A percentile compares a stretch with the other conserved stretches of the same genome.
Evolutionary conservation across 1,284 basidiomycete species (phyloP).

Genomic region (Sanghuangporus sanghuang): DNA sequence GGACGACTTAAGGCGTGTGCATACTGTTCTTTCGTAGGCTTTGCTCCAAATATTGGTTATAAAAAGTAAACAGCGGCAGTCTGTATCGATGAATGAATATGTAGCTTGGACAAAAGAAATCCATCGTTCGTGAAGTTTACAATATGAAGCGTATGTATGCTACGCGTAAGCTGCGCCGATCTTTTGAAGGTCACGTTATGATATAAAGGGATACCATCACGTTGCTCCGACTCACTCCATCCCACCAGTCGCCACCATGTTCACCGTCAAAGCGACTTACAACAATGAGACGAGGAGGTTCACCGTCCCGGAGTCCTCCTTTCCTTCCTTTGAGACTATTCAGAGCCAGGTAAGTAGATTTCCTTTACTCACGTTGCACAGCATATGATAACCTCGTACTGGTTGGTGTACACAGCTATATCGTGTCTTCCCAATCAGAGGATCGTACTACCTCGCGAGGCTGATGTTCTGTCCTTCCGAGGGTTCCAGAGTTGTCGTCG

Average conservation of each 20-base stretch:
- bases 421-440: slow-evolving; percentile 60
- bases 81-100: not conserved
- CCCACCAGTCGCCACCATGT: slow-evolving; percentile 35
- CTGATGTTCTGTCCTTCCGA: slow-evolving; percentile 53
- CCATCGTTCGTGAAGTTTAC: not conserved
- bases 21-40: not conserved
- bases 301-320: slow-evolving; percentile 34
- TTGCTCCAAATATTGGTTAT: not conserved
- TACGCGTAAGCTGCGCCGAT: not conserved
- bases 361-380: slow-evolving; percentile 7
- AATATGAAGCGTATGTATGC: not conserved
- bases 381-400: slow-evolving; percentile 17
- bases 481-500: slow-evolving; percentile 50
- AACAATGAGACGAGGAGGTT: slow-evolving; percentile 46
- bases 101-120: not conserved
- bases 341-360: slow-evolving; percentile 35
- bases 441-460: slow-evolving; percentile 55
- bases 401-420: slow-evolving; percentile 47
- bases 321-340: slow-evolving; percentile 40
- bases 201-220: not conserved
- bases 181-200: not conserved
- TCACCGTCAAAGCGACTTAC: slow-evolving; percentile 51
- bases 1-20: not conserved
- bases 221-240: not conserved
- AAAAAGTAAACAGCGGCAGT: not conserved